Percentiles rank a stretch among this genome's conserved stretches.
Evolutionary conservation across 495 filamentous ascomycete species (phyloP).

Genomic region (Neurospora sp.): DNA sequence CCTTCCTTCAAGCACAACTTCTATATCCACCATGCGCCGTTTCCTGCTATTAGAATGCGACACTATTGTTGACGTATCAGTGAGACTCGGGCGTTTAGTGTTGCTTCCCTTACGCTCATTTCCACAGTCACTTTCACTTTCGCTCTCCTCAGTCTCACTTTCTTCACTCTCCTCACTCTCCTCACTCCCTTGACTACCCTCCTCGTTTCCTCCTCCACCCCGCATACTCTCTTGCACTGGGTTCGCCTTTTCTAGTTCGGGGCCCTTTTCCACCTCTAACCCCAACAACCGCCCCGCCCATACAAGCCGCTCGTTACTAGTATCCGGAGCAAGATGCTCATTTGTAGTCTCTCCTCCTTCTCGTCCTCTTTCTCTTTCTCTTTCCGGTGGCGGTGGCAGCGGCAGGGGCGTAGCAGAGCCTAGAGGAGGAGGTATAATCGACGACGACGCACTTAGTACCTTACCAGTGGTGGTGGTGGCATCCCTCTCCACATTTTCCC

Average conservation of each 20-base stretch:
- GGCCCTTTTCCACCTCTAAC: neutral
- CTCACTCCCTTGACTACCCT: neutral
- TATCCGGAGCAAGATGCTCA: neutral
- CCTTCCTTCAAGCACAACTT: neutral
- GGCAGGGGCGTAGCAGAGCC: neutral
- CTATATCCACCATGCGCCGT: neutral
- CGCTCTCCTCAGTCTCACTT: neutral
- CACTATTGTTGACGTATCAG: neutral
- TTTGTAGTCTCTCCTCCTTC: neutral
- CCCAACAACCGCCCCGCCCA: neutral
- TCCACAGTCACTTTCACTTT: neutral
- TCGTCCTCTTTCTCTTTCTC: neutral
- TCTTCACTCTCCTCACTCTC: neutral
- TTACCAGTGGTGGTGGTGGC: neutral
- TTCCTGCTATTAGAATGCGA: neutral
- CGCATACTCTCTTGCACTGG: neutral
- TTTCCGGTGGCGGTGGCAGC: neutral
- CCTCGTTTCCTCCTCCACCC: neutral
- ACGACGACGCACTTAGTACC: neutral
- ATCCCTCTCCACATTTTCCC: neutral
- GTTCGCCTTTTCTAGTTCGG: neutral
- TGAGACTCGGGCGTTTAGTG: neutral
- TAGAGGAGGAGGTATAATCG: neutral
- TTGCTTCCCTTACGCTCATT: neutral
- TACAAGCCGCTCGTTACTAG: neutral